Conservation (phyloP, 2,329 filamentous ascomycete genomes). For the Monilinia fructicola region DNA sequence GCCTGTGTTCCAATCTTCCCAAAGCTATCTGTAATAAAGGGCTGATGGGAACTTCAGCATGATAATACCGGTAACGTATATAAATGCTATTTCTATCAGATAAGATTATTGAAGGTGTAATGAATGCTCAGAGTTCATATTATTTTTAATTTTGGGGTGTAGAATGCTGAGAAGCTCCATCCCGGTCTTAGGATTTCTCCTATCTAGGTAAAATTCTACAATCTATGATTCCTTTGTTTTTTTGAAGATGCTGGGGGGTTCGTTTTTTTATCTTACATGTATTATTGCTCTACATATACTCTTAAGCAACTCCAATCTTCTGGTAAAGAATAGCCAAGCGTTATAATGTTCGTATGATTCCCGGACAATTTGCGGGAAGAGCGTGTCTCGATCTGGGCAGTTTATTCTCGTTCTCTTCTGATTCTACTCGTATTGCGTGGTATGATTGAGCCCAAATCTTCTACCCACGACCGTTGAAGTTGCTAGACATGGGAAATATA, state of each 20-base stretch:
- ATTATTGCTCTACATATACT: no score
- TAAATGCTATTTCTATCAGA: background rate
- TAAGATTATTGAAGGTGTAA: constrained; percentile 2
- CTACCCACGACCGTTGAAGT: background rate
- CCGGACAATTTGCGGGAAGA: background rate
- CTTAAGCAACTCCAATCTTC: no score
- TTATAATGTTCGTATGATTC: background rate
- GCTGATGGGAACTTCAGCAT: background rate
- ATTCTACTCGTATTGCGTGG: background rate
- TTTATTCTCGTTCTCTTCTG: fast-evolving
- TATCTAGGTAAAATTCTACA: background rate
- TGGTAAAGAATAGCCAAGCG: background rate
- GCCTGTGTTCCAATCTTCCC: background rate
- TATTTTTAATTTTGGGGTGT: background rate
- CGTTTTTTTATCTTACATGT: background rate
- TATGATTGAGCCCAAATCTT: background rate
- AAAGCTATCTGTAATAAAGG: background rate
- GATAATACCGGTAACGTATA: fast-evolving
- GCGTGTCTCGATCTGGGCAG: background rate
- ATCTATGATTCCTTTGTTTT: background rate
- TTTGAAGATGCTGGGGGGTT: background rate
- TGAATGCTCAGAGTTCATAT: background rate
- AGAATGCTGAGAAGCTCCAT: background rate
- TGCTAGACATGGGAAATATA: background rate
- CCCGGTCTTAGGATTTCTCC: fast-evolving